Conservation (phyloP, 2,329 filamentous ascomycete genomes). For the Zymoseptoria pseudotritici region DNA sequence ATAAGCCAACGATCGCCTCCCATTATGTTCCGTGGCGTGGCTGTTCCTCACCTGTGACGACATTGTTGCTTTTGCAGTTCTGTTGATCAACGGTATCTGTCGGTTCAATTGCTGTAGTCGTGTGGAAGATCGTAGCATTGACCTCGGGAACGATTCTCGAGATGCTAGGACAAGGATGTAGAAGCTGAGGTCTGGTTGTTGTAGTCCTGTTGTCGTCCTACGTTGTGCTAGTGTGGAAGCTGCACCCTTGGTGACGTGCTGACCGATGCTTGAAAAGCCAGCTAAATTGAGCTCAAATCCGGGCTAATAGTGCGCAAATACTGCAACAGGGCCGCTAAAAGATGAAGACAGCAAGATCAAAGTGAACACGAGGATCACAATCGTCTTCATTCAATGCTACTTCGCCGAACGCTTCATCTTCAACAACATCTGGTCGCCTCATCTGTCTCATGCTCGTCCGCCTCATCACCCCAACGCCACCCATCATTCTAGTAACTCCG, state of each 20-base stretch:
- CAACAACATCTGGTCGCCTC: neutral
- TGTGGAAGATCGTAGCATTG: neutral
- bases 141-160: neutral
- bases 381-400: neutral
- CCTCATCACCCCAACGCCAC: neutral
- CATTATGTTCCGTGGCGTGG: neutral
- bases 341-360: neutral
- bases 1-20: neutral
- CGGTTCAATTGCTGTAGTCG: neutral
- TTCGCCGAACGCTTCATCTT: neutral
- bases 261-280: neutral
- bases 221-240: neutral
- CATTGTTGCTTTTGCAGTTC: neutral
- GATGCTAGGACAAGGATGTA: neutral
- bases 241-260: neutral
- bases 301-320: neutral
- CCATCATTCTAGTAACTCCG: slow-evolving; percentile 34
- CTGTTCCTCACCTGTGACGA: neutral
- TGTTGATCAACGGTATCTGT: neutral
- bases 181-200: neutral
- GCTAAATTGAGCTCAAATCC: neutral
- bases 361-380: neutral
- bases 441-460: neutral
- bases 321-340: neutral
- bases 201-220: neutral